Percentiles rank a stretch among this genome's conserved stretches.
Evolutionary conservation across 768 basidiomycete genomes (phyloP).

Genomic region (Sistotremastrum suecicum): DNA sequence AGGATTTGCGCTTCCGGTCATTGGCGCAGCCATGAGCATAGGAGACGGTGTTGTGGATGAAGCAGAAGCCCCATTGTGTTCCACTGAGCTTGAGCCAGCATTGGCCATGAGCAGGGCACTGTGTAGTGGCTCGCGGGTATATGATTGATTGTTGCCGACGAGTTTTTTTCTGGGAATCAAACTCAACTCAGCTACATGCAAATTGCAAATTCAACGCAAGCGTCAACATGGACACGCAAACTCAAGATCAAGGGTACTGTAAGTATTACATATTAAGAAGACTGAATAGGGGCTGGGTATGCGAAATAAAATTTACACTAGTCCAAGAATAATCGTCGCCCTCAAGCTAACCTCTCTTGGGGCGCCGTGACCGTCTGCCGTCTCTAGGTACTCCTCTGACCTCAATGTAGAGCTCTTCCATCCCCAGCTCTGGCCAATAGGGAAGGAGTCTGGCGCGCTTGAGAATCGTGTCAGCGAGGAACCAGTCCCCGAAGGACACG

Average conservation of each 20-base stretch:
- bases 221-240: no score
- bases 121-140: no score
- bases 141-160: no score
- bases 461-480: conserved; percentile 72
- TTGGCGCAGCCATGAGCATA: conserved; percentile 36
- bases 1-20: conserved; percentile 49
- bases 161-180: no score
- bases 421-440: conserved; percentile 83
- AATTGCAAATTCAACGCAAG: no score
- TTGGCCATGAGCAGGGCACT: no score
- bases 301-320: conserved; percentile 31
- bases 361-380: conserved; percentile 9
- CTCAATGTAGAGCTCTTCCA: conserved; percentile 62
- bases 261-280: no score
- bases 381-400: conserved; percentile 29
- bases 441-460: conserved; percentile 76
- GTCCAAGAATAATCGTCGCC: conserved; percentile 65
- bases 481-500: conserved; percentile 69
- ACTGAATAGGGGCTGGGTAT: no score
- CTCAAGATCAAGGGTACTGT: no score
- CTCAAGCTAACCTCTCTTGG: conserved; percentile 44
- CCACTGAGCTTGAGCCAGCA: no score
- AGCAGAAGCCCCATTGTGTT: no score
- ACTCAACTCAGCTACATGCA: no score
- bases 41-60: conserved; percentile 9